Evolutionary conservation across 2,329 filamentous ascomycete species (phyloP), one percentile per base, ranked within the genome.

Genomic region (Colletotrichum lindemuthianum): DNA sequence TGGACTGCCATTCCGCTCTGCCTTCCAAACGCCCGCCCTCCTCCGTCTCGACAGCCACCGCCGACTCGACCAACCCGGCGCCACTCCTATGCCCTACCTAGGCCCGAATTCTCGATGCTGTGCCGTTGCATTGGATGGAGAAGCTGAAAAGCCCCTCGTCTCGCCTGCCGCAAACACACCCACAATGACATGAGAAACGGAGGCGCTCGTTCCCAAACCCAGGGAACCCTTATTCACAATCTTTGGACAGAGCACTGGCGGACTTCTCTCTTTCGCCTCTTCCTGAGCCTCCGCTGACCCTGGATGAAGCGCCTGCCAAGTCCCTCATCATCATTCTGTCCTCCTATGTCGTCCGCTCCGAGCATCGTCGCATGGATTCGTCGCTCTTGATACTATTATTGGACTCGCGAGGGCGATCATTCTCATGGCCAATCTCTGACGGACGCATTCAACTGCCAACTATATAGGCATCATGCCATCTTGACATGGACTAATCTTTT

Each of bases 381-480:
- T 16, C 16, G 37, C 12, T 15, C 13, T 24, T 33, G 45, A 37
- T 67, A 41, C 65, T 67, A 67, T 67, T 65, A 34, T 65, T 67
- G 53, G 65, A 49, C n/a, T 41, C 15, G 16, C 40, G 44, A 51
- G 33, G 61, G 24, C 39, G 61, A 67, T 67, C 56, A 47, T 58
- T 55, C 9, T 16, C 24, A 55, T 44, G 40, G n/a, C 53, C 34
- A 56, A 9, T 6, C 33, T 15, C 51, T 48, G 24, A 32, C 41
- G 5, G 10, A 13, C 15, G 39, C n/a, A n/a, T 49, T 40, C 44
- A 56, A 15, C 15, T 41, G 34, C 8, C 7, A 15, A 48, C 48
- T 59, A 65, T 66, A 66, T 67, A 67, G 49, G 47, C 47, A 56
- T 52, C 50, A 55, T 65, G 54, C 55, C 60, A 65, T 51, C 64